Evolutionary conservation across 306 rosid species (phyloP), one percentile per base, ranked within the genome.

Genomic region (Trifolium dubium): DNA sequence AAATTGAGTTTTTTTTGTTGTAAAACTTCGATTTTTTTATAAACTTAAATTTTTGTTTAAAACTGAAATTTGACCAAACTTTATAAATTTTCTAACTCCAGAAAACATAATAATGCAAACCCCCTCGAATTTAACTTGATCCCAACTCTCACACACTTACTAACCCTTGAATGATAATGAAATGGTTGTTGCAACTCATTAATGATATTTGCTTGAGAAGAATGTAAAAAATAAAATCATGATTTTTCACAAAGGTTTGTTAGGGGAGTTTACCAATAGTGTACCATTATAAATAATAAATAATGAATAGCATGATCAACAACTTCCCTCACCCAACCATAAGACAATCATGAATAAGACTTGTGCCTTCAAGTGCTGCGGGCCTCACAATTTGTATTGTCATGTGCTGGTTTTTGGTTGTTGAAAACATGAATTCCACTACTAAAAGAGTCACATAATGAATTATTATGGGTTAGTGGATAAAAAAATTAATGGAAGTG

Each of bases 361-460:
- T 67, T 43, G 60, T 76, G 62, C 69, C 13, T 15, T 19, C n/a
- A n/a, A 14, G 18, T 55, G 4, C 5, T 34, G 74, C 43, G 79
- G 83, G 18, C 74, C 83, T 79, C 55, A 72, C 63, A 66, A n/a
- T 65, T 59, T 59, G n/a, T 6, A 35, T 73, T 59, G 10, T 8
- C 58, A 67, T 35, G 43, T 15, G 53, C 61, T 60, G 62, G 53
- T 68, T 68, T 68, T 69, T 63, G 63, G 67, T 75, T 3, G 61
- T 67, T 70, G 68, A 68, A 77, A 77, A 62, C 19, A 18, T 64
- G 15, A 79, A 61, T 69, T 50, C 83, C 67, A 74, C 80, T 32
- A 14, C 6, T 5, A 62, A 39, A 6, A 49, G 14, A 37, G 28
- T 62, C 9, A 10, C 79, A 43, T 15, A 30, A 73, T 35, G 51